Evolutionary conservation across 1,139 yeast species (phyloP).

Genomic region (Debaryomyces coudertii): DNA sequence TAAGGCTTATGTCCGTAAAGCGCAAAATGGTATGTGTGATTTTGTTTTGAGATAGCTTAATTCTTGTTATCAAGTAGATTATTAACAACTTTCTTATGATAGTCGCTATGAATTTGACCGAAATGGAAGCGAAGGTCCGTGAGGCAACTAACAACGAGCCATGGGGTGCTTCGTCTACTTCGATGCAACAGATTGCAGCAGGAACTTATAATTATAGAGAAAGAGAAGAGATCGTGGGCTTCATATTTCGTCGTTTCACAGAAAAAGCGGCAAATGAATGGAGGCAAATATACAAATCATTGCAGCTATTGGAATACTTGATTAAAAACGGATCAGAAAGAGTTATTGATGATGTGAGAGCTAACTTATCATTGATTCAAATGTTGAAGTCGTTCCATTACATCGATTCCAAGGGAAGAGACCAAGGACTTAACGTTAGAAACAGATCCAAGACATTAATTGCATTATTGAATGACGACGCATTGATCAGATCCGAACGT

Average conservation of each 20-base stretch:
- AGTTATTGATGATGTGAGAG: constrained; percentile 91
- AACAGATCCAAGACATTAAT: constrained; percentile 82
- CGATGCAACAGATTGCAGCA: constrained; percentile 93
- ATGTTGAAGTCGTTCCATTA: constrained; percentile 94
- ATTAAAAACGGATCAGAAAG: constrained; percentile 93
- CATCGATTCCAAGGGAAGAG: constrained; percentile 91
- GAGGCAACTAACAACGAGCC: constrained; percentile 99
- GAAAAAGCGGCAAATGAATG: constrained; percentile 96
- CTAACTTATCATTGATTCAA: constrained; percentile 78
- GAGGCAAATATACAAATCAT: constrained; percentile 95
- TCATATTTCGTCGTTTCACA: constrained; percentile 80
- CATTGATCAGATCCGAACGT: constrained; percentile 76
- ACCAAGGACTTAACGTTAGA: constrained; percentile 94
- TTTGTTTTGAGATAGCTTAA: not conserved
- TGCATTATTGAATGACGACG: constrained; percentile 74
- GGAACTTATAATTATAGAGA: constrained; percentile 90
- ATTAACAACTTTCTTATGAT: constrained; percentile 16
- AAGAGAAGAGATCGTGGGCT: constrained; percentile 73
- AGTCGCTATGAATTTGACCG: constrained; percentile 89
- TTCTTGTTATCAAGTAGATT: constrained; percentile 7
- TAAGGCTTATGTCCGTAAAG: constrained; percentile 95
- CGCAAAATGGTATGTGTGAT: constrained; percentile 72
- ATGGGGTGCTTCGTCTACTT: constrained; percentile 95
- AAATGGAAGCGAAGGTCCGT: constrained; percentile 93
- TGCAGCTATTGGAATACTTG: constrained; percentile 87